Conservation (phyloP, 805 yeast species). For the Kuraishia capsulata region DNA sequence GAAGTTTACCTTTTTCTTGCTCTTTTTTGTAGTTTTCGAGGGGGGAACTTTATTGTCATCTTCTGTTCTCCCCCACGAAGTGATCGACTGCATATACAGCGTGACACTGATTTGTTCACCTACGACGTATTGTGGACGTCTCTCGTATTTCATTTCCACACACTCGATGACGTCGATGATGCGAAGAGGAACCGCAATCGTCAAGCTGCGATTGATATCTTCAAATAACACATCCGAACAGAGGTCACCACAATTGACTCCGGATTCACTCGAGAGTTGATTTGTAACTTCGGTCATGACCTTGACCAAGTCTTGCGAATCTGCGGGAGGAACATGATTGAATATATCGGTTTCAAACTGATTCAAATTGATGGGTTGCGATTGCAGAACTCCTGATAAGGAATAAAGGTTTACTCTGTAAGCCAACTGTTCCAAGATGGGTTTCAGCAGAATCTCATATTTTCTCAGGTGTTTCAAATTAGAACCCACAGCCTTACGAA, state of each 20-base stretch:
- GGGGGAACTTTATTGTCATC: constrained; percentile 3
- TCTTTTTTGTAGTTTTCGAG: constrained; percentile 7
- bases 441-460: constrained; percentile 13
- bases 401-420: constrained; percentile 20
- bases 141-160: constrained; percentile 34
- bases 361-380: background rate
- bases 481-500: constrained; percentile 8
- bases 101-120: constrained; percentile 52
- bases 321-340: constrained; percentile 6
- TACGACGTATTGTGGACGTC: constrained; percentile 37
- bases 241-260: constrained; percentile 4
- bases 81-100: constrained; percentile 32
- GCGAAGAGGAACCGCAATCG: constrained; percentile 57
- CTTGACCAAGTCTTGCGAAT: constrained; percentile 6
- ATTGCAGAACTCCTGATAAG: constrained; percentile 6
- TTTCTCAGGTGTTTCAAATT: constrained; percentile 7
- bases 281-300: constrained; percentile 8
- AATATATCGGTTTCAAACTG: background rate
- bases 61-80: too few species aligned
- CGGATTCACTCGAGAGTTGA: background rate
- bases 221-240: constrained; percentile 2
- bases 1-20: constrained; percentile 21
- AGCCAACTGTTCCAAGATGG: constrained; percentile 11
- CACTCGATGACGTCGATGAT: constrained; percentile 50
- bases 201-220: constrained; percentile 5